Conservation (phyloP, 2,329 filamentous ascomycete genomes). For the Penicillium aurantiogriseum region DNA sequence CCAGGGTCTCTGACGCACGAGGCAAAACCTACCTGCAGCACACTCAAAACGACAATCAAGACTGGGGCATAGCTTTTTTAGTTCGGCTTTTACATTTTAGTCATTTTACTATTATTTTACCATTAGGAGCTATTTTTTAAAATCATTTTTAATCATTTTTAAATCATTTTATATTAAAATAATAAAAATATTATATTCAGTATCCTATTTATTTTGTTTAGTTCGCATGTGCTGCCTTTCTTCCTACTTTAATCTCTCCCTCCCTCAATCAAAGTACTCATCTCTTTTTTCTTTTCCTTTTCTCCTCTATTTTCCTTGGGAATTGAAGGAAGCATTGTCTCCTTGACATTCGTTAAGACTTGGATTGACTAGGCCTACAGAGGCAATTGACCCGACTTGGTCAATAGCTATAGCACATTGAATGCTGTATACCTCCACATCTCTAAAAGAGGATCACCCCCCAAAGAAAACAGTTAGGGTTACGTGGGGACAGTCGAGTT, state of each 20-base stretch:
- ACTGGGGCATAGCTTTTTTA: slow-evolving; percentile 22
- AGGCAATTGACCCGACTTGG: slow-evolving; percentile 9
- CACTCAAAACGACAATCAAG: slow-evolving; percentile 41
- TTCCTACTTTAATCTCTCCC: slow-evolving; percentile 22
- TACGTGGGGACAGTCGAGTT: slow-evolving; percentile 1
- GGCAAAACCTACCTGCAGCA: slow-evolving; percentile 44
- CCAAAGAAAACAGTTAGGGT: not conserved
- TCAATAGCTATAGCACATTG: not conserved
- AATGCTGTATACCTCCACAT: not conserved
- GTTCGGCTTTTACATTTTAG: slow-evolving; percentile 8
- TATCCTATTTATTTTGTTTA: slow-evolving; percentile 17
- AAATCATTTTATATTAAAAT: not conserved
- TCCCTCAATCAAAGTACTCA: slow-evolving; percentile 13
- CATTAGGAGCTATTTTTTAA: slow-evolving; percentile 14
- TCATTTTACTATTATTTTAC: not conserved
- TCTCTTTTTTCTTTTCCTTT: slow-evolving; percentile 13
- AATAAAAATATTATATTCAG: slow-evolving; percentile 15
- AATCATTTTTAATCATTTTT: not conserved
- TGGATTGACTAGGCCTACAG: not conserved
- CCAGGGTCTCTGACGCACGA: slow-evolving; percentile 45
- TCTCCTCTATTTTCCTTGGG: slow-evolving; percentile 15
- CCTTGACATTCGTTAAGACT: slow-evolving; percentile 26
- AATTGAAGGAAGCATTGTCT: slow-evolving; percentile 21
- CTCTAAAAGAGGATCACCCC: not conserved
- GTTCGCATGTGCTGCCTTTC: slow-evolving; percentile 29